phyloP scores from a whole-genome alignment of 2,329 filamentous ascomycete genomes.

The Hypoxylon sp. region DNA sequence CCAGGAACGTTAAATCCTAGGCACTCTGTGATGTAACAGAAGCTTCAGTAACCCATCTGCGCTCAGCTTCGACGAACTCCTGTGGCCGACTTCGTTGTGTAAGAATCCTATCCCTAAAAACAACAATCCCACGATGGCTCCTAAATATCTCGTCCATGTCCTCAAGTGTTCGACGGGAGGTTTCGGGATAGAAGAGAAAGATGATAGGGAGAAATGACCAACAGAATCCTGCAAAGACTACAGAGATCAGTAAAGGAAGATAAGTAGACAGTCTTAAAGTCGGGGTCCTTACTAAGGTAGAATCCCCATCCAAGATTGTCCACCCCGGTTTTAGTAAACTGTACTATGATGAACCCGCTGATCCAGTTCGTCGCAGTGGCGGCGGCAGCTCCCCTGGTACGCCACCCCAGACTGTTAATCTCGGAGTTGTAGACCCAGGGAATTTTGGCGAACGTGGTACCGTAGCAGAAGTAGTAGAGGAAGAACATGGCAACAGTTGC shows the following conservation, averaged over 20 bases:
- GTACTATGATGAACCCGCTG: conserved; percentile 47
- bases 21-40: neutral
- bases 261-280: neutral
- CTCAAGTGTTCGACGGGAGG: conserved; percentile 55
- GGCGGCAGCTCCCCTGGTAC: conserved; percentile 46
- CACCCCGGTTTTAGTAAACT: conserved; percentile 47
- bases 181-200: conserved; percentile 61
- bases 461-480: conserved; percentile 44
- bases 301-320: conserved; percentile 58
- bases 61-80: conserved; percentile 49
- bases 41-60: conserved; percentile 40
- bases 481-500: conserved; percentile 44
- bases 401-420: conserved; percentile 49
- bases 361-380: conserved; percentile 50
- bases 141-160: conserved; percentile 58
- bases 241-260: conserved; percentile 36
- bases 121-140: conserved; percentile 44
- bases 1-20: neutral
- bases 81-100: conserved; percentile 50
- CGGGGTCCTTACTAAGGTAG: conserved; percentile 46
- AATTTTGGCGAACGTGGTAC: conserved; percentile 37
- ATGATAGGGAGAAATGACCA: conserved; percentile 51
- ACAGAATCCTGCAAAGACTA: conserved; percentile 57
- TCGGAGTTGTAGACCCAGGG: conserved; percentile 43
- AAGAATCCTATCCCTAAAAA: conserved; percentile 46